Conservation (phyloP, 1,139 yeast genomes). For the Blastobotrys indianensis region DNA sequence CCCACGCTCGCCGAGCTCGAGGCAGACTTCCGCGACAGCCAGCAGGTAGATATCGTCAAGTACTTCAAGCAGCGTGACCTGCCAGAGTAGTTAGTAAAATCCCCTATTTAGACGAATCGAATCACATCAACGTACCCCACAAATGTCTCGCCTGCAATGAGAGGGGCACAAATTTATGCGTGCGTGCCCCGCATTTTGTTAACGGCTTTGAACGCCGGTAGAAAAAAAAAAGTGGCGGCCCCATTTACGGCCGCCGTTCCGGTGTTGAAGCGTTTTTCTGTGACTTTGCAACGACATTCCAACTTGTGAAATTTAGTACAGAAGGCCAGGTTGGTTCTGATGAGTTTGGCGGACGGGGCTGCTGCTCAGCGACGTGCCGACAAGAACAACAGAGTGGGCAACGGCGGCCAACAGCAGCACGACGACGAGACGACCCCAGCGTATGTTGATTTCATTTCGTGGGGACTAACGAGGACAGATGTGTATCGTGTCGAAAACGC, state of each 20-base stretch:
- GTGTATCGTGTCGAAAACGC: slow-evolving; percentile 9
- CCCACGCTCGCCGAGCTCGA: slow-evolving; percentile 4
- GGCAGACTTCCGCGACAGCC: neutral
- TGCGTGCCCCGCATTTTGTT: neutral
- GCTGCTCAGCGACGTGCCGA: too few species aligned
- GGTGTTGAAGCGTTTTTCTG: too few species aligned
- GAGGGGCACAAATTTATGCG: neutral
- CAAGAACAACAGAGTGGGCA: too few species aligned
- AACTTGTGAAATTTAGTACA: too few species aligned
- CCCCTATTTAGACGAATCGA: neutral
- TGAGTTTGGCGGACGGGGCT: too few species aligned
- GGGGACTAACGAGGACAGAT: neutral
- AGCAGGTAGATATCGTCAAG: neutral
- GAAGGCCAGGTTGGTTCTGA: too few species aligned
- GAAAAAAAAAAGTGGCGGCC: too few species aligned
- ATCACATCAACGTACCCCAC: neutral
- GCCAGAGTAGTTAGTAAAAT: neutral
- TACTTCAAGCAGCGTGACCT: neutral
- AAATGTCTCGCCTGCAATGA: neutral
- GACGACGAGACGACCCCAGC: too few species aligned
- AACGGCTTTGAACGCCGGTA: neutral
- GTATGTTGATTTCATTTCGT: neutral
- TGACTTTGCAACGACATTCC: too few species aligned
- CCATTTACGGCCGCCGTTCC: too few species aligned
- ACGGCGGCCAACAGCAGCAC: too few species aligned